These are phyloP conservation scores for Phaffia australis DNA, from an alignment of 768 basidiomycete genomes.

Conservation along the genomic window DNA sequence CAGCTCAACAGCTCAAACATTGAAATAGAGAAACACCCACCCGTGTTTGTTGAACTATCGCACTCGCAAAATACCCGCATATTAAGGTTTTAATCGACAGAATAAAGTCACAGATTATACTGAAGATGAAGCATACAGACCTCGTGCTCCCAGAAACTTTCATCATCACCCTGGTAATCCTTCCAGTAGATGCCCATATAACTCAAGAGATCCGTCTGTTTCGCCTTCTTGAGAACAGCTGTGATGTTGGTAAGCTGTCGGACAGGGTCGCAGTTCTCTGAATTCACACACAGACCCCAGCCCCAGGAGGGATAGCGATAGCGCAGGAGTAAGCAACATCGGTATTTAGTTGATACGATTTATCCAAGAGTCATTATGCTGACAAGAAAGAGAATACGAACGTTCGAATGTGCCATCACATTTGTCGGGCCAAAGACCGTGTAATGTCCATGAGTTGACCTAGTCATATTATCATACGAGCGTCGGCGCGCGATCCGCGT, in stretches of 20 bases:
- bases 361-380: background rate
- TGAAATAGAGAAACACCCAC: too few species aligned
- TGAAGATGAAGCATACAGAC: too few species aligned
- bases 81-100: background rate
- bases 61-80: conserved; percentile 26
- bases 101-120: too few species aligned
- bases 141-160: conserved; percentile 36
- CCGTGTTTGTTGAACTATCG: conserved; percentile 25
- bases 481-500: conserved; percentile 69
- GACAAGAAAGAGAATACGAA: background rate
- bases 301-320: too few species aligned
- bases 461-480: conserved; percentile 51
- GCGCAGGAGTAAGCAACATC: too few species aligned
- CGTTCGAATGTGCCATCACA: conserved; percentile 32
- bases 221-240: conserved; percentile 27
- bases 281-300: too few species aligned
- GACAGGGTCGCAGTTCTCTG: conserved; percentile 32
- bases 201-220: conserved; percentile 24
- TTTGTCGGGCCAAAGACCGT: conserved; percentile 26
- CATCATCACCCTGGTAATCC: conserved; percentile 31
- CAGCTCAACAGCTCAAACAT: too few species aligned
- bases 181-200: conserved; percentile 35
- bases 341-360: too few species aligned
- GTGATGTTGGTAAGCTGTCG: conserved; percentile 33
- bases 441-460: conserved; percentile 52